Evolutionary conservation across 805 yeast species (phyloP).

Genomic region (Metschnikowia proteae): DNA sequence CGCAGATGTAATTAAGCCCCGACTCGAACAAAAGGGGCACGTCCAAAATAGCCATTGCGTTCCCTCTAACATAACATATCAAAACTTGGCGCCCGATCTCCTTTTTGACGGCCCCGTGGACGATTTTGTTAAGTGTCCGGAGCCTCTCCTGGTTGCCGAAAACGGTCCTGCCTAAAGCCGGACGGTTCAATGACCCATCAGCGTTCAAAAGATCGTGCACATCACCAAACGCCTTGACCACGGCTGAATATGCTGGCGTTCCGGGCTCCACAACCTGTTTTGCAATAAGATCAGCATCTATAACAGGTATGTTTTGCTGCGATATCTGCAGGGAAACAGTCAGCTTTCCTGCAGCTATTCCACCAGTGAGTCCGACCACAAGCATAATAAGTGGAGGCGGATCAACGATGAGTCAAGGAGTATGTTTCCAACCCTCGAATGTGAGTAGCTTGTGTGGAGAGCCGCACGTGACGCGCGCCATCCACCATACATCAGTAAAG

Average conservation of each 20-base stretch:
- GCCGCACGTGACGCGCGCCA: conserved; percentile 1
- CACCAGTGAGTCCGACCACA: conserved; percentile 93
- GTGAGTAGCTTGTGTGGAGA: neutral
- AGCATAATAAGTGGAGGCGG: conserved; percentile 52
- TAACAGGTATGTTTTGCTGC: conserved; percentile 52
- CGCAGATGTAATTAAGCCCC: conserved; percentile 67
- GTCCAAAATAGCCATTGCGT: conserved; percentile 68
- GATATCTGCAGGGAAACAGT: conserved; percentile 68
- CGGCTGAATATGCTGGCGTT: conserved; percentile 59
- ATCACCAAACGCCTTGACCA: conserved; percentile 57
- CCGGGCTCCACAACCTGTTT: conserved; percentile 83
- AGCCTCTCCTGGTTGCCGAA: conserved; percentile 66
- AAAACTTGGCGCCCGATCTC: conserved; percentile 59
- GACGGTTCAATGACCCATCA: conserved; percentile 57
- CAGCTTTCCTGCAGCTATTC: conserved; percentile 95
- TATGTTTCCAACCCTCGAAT: neutral
- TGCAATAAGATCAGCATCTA: conserved; percentile 92
- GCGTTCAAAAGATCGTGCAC: conserved; percentile 47
- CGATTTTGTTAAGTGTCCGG: conserved; percentile 60
- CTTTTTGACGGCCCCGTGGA: conserved; percentile 82
- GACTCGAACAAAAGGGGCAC: conserved; percentile 89
- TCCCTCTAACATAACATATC: conserved; percentile 53
- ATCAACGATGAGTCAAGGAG: neutral
- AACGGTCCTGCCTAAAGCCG: conserved; percentile 72
- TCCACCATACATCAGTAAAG: neutral